Conservation (phyloP, 305 asterid species). For the Coffea humblotiana region DNA sequence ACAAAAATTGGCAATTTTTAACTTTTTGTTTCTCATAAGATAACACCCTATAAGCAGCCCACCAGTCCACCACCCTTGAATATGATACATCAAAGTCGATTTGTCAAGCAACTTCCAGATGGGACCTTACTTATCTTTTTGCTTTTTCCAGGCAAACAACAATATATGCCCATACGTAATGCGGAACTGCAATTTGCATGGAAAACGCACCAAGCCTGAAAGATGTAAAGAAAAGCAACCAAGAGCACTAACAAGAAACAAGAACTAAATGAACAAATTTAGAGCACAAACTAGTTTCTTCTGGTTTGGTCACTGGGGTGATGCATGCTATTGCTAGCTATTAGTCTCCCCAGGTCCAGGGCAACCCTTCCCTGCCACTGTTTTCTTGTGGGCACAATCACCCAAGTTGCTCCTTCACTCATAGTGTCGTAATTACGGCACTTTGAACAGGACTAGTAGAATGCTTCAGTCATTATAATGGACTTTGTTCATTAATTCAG, state of each 20-base stretch:
- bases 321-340: background rate
- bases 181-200: background rate
- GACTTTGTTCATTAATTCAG: background rate
- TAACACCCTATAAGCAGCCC: background rate
- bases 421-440: background rate
- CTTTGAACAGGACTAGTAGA: background rate
- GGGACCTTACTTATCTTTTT: background rate
- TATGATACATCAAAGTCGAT: background rate
- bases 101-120: background rate
- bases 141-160: too few relatives aligned
- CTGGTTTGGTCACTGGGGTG: background rate
- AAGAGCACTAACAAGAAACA: conserved; percentile 1
- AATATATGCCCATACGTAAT: background rate
- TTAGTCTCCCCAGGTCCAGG: too few relatives aligned
- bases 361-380: background rate
- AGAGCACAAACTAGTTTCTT: background rate
- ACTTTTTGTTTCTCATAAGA: too few relatives aligned
- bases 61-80: background rate
- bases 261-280: background rate
- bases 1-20: too few relatives aligned
- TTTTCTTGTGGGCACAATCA: background rate
- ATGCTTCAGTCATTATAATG: background rate
- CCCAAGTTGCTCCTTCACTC: background rate
- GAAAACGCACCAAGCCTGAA: background rate
- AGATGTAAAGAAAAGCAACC: background rate